A percentile compares a stretch with the other conserved stretches of the same genome.
These are phyloP conservation scores for Fraxinus dipetala DNA, from an alignment of 305 asterid species.

Conservation along the genomic window DNA sequence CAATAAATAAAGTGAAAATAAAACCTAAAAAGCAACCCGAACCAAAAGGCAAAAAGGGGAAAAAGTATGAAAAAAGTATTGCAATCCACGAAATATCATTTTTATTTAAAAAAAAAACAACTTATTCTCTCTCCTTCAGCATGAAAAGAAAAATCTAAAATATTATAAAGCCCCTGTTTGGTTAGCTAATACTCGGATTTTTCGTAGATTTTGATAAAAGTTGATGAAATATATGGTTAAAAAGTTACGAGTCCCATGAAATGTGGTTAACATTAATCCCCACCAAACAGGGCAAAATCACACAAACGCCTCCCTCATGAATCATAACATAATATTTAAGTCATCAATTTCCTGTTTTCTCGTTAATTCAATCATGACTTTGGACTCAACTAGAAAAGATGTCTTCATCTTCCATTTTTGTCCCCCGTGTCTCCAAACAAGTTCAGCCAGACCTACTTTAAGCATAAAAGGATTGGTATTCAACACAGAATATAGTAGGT, in stretches of 20 bases:
- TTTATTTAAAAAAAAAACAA: not conserved
- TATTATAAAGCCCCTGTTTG: not conserved
- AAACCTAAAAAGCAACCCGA: not conserved
- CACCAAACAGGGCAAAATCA: not conserved
- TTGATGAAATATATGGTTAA: not conserved
- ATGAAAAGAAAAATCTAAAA: not conserved
- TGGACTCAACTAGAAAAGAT: not conserved
- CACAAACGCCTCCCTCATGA: not conserved
- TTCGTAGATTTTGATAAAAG: not conserved
- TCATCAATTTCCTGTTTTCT: not conserved
- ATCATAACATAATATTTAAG: not conserved
- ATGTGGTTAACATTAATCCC: not conserved
- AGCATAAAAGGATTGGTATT: not conserved
- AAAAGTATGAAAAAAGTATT: not conserved
- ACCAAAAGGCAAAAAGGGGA: not conserved
- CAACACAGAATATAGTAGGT: not conserved
- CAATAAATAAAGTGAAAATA: not conserved
- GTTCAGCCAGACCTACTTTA: not conserved
- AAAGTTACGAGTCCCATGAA: not conserved
- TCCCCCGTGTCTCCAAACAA: not conserved
- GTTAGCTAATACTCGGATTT: not conserved
- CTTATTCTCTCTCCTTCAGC: not conserved
- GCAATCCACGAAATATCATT: not conserved
- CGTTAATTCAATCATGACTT: not conserved
- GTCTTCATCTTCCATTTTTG: not conserved